Base-by-base conservation (phyloP, 2,329 filamentous ascomycete species). In the Aspergillus viridinutans region DNA sequence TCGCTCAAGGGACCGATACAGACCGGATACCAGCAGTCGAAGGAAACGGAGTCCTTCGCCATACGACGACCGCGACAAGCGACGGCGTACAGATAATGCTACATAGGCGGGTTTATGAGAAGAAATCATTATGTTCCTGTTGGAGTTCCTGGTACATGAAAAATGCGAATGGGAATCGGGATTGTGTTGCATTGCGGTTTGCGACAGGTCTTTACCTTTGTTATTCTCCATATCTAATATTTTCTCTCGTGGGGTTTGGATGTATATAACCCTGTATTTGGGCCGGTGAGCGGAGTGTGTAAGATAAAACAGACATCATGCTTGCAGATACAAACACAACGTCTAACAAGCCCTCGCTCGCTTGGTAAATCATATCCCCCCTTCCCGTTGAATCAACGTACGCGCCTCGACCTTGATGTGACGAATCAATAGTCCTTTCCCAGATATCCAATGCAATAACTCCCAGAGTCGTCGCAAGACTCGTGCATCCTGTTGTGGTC, bases 1-100 rank as follows among this genome's bases (percentile, higher is more conserved):
- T 43, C 73, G 75, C 17, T 69, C 67, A 21, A 60, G 62, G 47
- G 80, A 83, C 61, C 78, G 81, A 21, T 76, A 85, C 64, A 79
- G 83, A 38, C 66, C 63, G 45, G 70, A 70, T 49, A 59, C 66
- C 53, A 64, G 68, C 57, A 64, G 56, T 58, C 67, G 67, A 43
- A 71, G 71, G 58, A 77, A 76, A 65, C 72, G 75, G 50, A 77
- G 75, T 52, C 73, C 71, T 23, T 77, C 75, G 6, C 75, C 75
- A 4, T 74, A 76, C 57, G 68, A 71, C 7, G 73, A 75, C 51
- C 69, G 74, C 12, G 75, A 77, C 56, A 77, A 77, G 60, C 71
- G 75, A 52, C 70, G 74, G 50, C 71, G 74, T 23, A 68, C 72
- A 52, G 70, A 69, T 32, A 64, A 63, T 53, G 60, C 59, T 62